These are phyloP conservation scores for Papiliotrema terrestris DNA, from an alignment of 1,284 basidiomycete genomes.

Conservation along the genomic window DNA sequence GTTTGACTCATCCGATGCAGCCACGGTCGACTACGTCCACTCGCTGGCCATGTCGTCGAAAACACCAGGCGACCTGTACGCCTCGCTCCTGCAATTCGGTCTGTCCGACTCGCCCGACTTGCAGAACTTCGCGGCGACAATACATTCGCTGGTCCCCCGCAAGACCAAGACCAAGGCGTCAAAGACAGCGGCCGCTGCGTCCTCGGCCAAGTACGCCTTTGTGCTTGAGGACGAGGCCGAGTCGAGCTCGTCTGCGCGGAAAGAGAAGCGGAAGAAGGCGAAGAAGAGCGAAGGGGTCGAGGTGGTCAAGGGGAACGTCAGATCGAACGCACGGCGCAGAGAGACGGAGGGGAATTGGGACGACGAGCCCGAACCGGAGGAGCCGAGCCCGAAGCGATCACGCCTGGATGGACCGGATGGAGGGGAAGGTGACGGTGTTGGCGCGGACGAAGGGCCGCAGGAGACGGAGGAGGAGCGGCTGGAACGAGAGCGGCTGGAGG, in stretches of 20 bases:
- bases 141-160: slow-evolving; percentile 72
- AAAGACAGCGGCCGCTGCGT: slow-evolving; percentile 38
- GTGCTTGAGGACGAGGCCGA: slow-evolving; percentile 67
- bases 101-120: slow-evolving; percentile 74
- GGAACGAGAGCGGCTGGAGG: slow-evolving; percentile 73
- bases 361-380: slow-evolving; percentile 67
- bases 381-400: slow-evolving; percentile 50
- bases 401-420: slow-evolving; percentile 41
- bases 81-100: slow-evolving; percentile 69
- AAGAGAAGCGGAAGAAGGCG: slow-evolving; percentile 18
- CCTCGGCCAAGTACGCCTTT: slow-evolving; percentile 70
- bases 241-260: slow-evolving; percentile 6
- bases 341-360: slow-evolving; percentile 57
- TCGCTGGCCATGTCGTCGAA: slow-evolving; percentile 80
- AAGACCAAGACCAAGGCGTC: slow-evolving; percentile 63
- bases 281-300: slow-evolving; percentile 29
- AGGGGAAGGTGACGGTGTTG: slow-evolving; percentile 48
- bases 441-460: slow-evolving; percentile 32
- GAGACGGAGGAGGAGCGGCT: slow-evolving; percentile 63
- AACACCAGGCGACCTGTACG: slow-evolving; percentile 71
- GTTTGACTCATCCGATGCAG: slow-evolving; percentile 75
- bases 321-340: slow-evolving; percentile 58
- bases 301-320: slow-evolving; percentile 30
- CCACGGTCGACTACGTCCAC: slow-evolving; percentile 78
- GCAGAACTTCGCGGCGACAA: slow-evolving; percentile 71